phyloP scores from a whole-genome alignment of 495 filamentous ascomycete genomes.

The Aspergillus leporis region DNA sequence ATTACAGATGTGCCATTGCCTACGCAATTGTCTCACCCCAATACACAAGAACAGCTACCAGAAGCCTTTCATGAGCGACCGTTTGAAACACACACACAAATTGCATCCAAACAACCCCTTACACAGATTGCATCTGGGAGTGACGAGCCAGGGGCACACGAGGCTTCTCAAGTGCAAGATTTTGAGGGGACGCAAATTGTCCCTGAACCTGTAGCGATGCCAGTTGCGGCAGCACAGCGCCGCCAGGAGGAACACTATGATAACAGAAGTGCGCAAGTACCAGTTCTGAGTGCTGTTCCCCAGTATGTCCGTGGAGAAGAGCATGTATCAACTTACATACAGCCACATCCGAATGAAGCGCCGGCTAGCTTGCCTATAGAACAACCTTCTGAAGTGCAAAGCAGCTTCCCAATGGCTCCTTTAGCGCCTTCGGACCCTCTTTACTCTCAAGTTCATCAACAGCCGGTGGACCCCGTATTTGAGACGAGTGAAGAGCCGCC shows the following conservation, averaged over 20 bases:
- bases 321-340: constrained; percentile 38
- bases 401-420: constrained; percentile 3
- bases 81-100: not conserved
- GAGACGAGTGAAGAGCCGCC: constrained; percentile 23
- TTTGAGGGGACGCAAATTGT: not conserved
- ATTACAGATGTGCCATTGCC: not conserved
- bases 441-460: constrained; percentile 22
- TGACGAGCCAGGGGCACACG: not conserved
- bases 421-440: constrained; percentile 5
- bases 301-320: constrained; percentile 50
- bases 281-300: constrained; percentile 41
- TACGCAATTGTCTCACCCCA: not conserved
- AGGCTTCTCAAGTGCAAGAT: not conserved
- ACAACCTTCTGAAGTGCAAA: constrained; percentile 11
- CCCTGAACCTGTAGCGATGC: not conserved
- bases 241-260: constrained; percentile 8
- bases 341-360: constrained; percentile 16
- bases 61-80: not conserved
- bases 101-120: not conserved
- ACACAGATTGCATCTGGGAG: not conserved
- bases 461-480: constrained; percentile 41
- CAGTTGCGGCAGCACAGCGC: not conserved
- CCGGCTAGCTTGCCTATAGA: constrained; percentile 13
- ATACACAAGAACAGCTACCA: not conserved
- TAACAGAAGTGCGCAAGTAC: constrained; percentile 12